Evolutionary conservation across 208 protist species (phyloP).

Genomic region (Crithidia brevicula): DNA sequence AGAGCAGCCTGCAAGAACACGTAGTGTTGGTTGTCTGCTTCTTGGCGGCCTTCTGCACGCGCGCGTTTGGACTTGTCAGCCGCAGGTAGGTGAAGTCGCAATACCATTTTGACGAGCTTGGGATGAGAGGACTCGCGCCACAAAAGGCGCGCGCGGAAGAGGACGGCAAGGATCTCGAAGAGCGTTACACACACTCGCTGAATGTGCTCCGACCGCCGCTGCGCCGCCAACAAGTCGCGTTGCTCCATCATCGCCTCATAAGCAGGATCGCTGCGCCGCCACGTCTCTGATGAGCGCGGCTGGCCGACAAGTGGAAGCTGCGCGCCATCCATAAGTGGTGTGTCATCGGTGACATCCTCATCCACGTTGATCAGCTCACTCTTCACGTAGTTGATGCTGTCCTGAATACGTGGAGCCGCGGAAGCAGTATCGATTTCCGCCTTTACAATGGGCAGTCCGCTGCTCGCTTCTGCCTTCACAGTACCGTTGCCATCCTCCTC

Average conservation of each 20-base stretch:
- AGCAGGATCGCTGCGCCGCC: slow-evolving; percentile 59
- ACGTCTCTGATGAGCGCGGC: slow-evolving; percentile 34
- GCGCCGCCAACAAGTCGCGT: slow-evolving; percentile 69
- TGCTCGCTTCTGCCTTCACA: slow-evolving; percentile 5
- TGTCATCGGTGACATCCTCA: slow-evolving; percentile 2
- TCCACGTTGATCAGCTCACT: slow-evolving; percentile 32
- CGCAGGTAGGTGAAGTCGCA: slow-evolving; percentile 27
- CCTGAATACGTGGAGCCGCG: background rate
- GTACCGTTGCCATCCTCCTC: slow-evolving; percentile 5
- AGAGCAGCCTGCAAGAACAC: slow-evolving; percentile 35
- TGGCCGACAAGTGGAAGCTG: slow-evolving; percentile 63
- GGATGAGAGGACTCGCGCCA: slow-evolving; percentile 71
- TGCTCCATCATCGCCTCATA: slow-evolving; percentile 80
- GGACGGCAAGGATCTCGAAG: slow-evolving; percentile 42
- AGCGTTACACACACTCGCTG: slow-evolving; percentile 56
- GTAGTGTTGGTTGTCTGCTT: background rate
- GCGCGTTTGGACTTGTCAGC: slow-evolving; percentile 3
- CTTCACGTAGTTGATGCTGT: slow-evolving; percentile 31
- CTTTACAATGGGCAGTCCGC: background rate
- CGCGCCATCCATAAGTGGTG: slow-evolving; percentile 45
- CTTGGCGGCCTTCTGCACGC: background rate
- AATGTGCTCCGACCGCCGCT: slow-evolving; percentile 79
- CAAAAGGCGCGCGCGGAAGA: slow-evolving; percentile 59
- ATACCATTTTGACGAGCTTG: slow-evolving; percentile 44
- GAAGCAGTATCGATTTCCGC: background rate